Conservation (phyloP, 1,284 basidiomycete genomes). For the Tetrapyrgos nigripes region DNA sequence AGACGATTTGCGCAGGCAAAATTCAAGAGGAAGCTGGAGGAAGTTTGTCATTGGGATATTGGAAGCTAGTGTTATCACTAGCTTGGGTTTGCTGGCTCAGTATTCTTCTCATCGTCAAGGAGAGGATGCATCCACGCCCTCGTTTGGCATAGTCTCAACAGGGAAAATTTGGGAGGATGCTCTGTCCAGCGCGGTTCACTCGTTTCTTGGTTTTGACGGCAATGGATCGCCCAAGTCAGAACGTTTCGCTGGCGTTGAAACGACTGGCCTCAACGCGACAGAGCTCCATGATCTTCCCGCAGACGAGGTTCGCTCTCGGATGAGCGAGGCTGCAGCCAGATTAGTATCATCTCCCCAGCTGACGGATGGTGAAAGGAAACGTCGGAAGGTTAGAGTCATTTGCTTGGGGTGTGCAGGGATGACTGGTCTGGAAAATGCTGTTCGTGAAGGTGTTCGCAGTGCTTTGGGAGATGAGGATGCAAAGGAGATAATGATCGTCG, state of each 20-base stretch:
- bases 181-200: slow-evolving; percentile 41
- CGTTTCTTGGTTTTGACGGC: slow-evolving; percentile 15
- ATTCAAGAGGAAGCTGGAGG: neutral
- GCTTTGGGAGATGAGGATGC: slow-evolving; percentile 21
- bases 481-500: slow-evolving; percentile 44
- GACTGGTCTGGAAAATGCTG: slow-evolving; percentile 49
- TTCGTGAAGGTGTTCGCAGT: slow-evolving; percentile 36
- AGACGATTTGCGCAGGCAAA: neutral
- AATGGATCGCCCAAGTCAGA: neutral
- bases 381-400: slow-evolving; percentile 34
- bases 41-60: slow-evolving; percentile 53
- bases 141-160: slow-evolving; percentile 57
- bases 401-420: slow-evolving; percentile 57
- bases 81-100: slow-evolving; percentile 10
- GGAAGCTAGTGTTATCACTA: slow-evolving; percentile 46
- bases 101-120: neutral
- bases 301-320: slow-evolving; percentile 40
- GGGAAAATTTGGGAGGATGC: slow-evolving; percentile 50
- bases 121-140: slow-evolving; percentile 7
- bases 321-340: slow-evolving; percentile 38
- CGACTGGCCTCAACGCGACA: slow-evolving; percentile 47
- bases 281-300: slow-evolving; percentile 46
- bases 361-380: neutral
- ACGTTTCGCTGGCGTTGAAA: slow-evolving; percentile 47
- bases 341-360: slow-evolving; percentile 19